These are phyloP conservation scores for Mastigamoeba balamuthi DNA, from an alignment of 78 protist species.

Conservation along the genomic window DNA sequence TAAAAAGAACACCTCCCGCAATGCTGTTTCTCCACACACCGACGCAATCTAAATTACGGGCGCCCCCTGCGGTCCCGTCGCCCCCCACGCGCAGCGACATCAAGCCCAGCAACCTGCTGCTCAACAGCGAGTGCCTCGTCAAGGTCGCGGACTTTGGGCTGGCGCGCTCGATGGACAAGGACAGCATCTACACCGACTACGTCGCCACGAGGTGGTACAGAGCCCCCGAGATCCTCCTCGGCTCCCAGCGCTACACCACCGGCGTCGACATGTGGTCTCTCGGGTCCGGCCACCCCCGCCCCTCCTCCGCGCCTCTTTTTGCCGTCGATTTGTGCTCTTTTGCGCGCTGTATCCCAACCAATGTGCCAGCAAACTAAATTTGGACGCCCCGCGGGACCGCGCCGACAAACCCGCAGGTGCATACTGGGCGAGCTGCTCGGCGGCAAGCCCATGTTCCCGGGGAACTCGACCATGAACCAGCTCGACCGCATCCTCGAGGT, in stretches of 20 bases:
- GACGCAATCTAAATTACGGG: too few relatives aligned
- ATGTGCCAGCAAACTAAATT: slow-evolving; percentile 2
- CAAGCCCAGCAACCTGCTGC: slow-evolving; percentile 90
- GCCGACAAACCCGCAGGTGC: too few relatives aligned
- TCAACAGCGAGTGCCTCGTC: slow-evolving; percentile 84
- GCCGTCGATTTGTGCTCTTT: background rate
- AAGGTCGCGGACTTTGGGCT: slow-evolving; percentile 90
- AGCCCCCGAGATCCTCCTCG: slow-evolving; percentile 97
- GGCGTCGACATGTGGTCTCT: slow-evolving; percentile 72
- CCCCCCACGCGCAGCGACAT: background rate
- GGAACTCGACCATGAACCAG: slow-evolving; percentile 93
- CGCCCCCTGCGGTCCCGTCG: background rate
- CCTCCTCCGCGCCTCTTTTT: background rate
- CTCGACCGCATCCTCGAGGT: slow-evolving; percentile 83
- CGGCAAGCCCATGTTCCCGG: slow-evolving; percentile 95
- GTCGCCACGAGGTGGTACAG: slow-evolving; percentile 93
- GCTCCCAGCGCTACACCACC: slow-evolving; percentile 63
- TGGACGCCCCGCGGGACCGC: slow-evolving; percentile 86
- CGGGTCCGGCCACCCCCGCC: slow-evolving; percentile 4
- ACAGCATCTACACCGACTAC: slow-evolving; percentile 88
- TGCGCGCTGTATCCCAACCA: background rate
- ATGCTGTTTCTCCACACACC: too few relatives aligned
- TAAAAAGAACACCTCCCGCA: too few relatives aligned
- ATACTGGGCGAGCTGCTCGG: slow-evolving; percentile 92
- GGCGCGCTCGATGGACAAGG: slow-evolving; percentile 36